Conservation (phyloP, 2,329 filamentous ascomycete species). For the Ophiostoma fasciatum region DNA sequence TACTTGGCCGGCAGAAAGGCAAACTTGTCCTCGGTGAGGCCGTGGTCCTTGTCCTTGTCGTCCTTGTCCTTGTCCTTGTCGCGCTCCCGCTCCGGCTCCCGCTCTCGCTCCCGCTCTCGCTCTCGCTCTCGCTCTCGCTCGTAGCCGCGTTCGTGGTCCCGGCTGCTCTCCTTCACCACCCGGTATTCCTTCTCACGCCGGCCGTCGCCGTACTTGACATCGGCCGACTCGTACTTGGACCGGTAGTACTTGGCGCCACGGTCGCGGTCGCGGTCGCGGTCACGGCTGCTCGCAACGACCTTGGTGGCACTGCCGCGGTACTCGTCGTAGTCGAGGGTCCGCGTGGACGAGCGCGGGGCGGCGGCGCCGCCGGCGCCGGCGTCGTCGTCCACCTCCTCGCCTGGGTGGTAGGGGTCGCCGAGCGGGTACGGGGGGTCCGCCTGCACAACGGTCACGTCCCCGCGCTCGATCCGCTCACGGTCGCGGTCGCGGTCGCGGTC, state of each 20-base stretch:
- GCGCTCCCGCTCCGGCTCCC: no score
- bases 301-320: conserved; percentile 17
- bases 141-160: conserved; percentile 17
- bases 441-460: background rate
- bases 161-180: conserved; percentile 16
- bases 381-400: conserved; percentile 19
- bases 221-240: conserved; percentile 21
- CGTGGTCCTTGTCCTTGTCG: conserved; percentile 19
- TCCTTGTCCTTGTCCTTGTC: conserved; percentile 12
- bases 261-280: conserved; percentile 17
- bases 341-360: conserved; percentile 19
- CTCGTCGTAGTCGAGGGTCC: conserved; percentile 18
- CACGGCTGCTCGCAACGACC: conserved; percentile 19
- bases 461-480: conserved; percentile 1
- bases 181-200: conserved; percentile 16
- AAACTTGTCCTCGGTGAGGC: conserved; percentile 22
- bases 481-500: conserved; percentile 4
- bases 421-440: no score
- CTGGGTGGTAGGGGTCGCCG: conserved; percentile 31
- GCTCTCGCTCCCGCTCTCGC: conserved; percentile 9
- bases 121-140: conserved; percentile 17
- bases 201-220: conserved; percentile 14
- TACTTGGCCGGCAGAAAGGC: conserved; percentile 35
- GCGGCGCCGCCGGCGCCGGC: no score
- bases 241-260: conserved; percentile 22